Base-by-base conservation (phyloP, 2,329 filamentous ascomycete genomes). In the Trichoderma polysporum region DNA sequence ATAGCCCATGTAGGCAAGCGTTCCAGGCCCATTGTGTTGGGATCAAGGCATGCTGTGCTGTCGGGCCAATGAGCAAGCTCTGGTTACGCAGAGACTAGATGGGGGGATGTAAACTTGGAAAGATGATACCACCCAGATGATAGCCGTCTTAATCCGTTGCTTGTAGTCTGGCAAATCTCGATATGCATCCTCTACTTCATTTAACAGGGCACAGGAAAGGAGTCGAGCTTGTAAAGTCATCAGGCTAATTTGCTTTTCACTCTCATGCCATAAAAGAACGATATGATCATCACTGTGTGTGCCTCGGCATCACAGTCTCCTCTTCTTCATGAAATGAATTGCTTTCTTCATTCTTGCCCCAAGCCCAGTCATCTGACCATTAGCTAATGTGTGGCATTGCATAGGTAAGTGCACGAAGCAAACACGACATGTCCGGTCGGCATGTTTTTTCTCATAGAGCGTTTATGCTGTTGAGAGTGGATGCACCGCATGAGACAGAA, bases 301-400 rank as follows among this genome's bases (percentile, higher is more conserved):
- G 7, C 39, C 7, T 47, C 12, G 17, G 56, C 17, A 22, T 15
- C 7, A 4, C 7, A 22, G n/a, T 27, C 7, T n/a, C 19, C 19
- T n/a, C n/a, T 1, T 8, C 6, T 31, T 25, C 31, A 17, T 9
- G 0, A 19, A 25, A 12, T 15, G n/a, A 5, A 39, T 19, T 52
- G 15, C 10, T 27, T 33, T 19, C 10, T 35, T 10, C 31, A 22
- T 15, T n/a, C 15, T n/a, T 7, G 31, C 15, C 7, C 22, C 29
- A 49, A 22, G 27, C 33, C n/a, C 4, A 35, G 29, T 61, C 58
- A 61, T 61, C 58, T 61, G 58, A 61, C 22, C 31, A 25, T 39
- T 52, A 45, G 19, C 17, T 17, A 61, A 61, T 61, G 58, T 61
- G 58, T 31, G 15, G 31, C 58, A 52, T 37, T 61, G 58, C 58